Evolutionary conservation across 208 protist genomes (phyloP).

Genomic region (Leptomonas pyrrhocoris): DNA sequence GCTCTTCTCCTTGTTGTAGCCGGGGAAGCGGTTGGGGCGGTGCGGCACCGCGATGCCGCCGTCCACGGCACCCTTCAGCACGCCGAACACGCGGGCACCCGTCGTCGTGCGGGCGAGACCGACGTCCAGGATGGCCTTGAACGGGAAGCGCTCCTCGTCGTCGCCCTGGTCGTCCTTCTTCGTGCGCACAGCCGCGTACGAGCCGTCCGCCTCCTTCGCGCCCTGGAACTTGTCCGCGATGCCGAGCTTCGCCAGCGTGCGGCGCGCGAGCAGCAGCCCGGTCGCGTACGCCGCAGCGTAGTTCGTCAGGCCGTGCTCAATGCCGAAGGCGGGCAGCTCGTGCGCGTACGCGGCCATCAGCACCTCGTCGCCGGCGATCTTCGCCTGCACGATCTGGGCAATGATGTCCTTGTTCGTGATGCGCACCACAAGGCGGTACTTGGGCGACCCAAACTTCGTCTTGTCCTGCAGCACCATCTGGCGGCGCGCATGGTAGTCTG

Average conservation of each 20-base stretch:
- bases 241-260: conserved; percentile 95
- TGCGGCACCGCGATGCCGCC: conserved; percentile 98
- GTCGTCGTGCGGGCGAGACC: conserved; percentile 97
- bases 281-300: conserved; percentile 97
- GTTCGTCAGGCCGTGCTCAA: conserved; percentile 98
- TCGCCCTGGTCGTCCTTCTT: conserved; percentile 84
- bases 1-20: conserved; percentile 93
- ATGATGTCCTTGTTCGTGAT: conserved; percentile 98
- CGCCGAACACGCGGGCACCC: conserved; percentile 94
- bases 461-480: conserved; percentile 92
- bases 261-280: conserved; percentile 97
- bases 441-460: conserved; percentile 85
- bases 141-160: conserved; percentile 93
- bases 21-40: conserved; percentile 95
- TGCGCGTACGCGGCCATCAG: conserved; percentile 96
- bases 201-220: conserved; percentile 88
- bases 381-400: conserved; percentile 97
- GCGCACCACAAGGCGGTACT: conserved; percentile 98
- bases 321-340: conserved; percentile 97
- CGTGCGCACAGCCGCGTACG: conserved; percentile 76
- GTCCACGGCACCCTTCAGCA: conserved; percentile 97
- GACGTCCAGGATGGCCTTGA: conserved; percentile 97
- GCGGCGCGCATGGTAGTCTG: conserved; percentile 98
- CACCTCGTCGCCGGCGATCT: conserved; percentile 96
- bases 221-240: conserved; percentile 96